A percentile compares a stretch with the other conserved stretches of the same genome.
Conservation (phyloP, 2,329 filamentous ascomycete genomes). For the Pestalotiopsis sp. region DNA sequence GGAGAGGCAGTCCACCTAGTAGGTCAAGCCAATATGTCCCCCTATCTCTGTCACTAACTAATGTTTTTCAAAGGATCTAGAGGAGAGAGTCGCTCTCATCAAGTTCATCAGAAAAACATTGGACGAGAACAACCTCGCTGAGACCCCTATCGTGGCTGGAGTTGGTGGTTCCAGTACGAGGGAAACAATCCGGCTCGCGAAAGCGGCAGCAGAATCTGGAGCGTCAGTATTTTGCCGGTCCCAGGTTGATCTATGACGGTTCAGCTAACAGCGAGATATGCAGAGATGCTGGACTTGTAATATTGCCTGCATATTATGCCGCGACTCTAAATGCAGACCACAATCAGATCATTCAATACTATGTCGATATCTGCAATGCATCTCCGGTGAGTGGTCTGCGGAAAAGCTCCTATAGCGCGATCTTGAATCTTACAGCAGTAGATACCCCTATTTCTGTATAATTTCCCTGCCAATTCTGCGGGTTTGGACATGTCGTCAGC, state of each 20-base stretch:
- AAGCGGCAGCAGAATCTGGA: conserved; percentile 22
- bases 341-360: conserved; percentile 26
- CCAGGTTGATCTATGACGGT: not conserved
- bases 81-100: conserved; percentile 22
- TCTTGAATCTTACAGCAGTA: not conserved
- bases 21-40: not conserved
- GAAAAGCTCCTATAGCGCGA: not conserved
- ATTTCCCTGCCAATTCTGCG: conserved; percentile 25
- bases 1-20: conserved; percentile 27
- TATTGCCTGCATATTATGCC: conserved; percentile 27
- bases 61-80: conserved; percentile 16
- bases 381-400: conserved; percentile 21
- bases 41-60: not conserved
- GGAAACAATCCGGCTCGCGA: conserved; percentile 23
- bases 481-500: conserved; percentile 27
- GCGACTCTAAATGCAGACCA: conserved; percentile 24
- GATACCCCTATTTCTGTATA: conserved; percentile 26
- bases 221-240: conserved; percentile 17
- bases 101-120: conserved; percentile 23
- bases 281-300: conserved; percentile 27
- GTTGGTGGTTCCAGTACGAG: conserved; percentile 25
- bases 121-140: conserved; percentile 20
- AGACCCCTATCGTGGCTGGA: conserved; percentile 25
- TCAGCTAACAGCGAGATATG: not conserved
- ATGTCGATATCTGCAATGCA: conserved; percentile 24